Evolutionary conservation across 2,329 filamentous ascomycete species (phyloP).

Genomic region (Fusarium brachygibbosum): DNA sequence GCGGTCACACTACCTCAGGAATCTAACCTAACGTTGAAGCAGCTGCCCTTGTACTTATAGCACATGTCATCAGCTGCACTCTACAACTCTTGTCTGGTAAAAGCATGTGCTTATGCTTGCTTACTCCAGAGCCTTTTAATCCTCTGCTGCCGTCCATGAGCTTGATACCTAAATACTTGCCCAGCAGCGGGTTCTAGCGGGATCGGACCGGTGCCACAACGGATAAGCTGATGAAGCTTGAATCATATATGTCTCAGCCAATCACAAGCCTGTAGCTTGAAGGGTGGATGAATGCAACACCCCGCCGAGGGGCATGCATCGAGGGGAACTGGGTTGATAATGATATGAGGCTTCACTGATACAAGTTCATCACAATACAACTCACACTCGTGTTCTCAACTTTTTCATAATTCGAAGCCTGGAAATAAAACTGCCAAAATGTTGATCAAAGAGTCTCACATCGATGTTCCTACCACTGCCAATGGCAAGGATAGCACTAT

Average conservation of each 20-base stretch:
- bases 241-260: conserved; percentile 15
- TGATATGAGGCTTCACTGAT: conserved; percentile 28
- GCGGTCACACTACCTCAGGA: conserved; percentile 23
- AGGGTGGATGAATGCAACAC: conserved; percentile 27
- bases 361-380: background rate
- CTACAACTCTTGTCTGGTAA: background rate
- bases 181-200: conserved; percentile 9
- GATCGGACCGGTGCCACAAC: conserved; percentile 33
- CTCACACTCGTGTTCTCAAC: background rate
- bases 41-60: conserved; percentile 11
- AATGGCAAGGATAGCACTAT: conserved; percentile 68
- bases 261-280: conserved; percentile 26
- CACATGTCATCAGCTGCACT: conserved; percentile 9
- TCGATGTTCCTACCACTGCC: conserved; percentile 64
- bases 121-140: background rate
- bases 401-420: background rate
- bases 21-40: background rate
- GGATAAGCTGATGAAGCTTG: conserved; percentile 36
- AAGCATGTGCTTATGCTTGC: background rate
- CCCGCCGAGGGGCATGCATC: conserved; percentile 41
- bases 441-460: conserved; percentile 67
- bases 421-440: conserved; percentile 52
- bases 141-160: background rate
- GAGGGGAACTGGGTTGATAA: conserved; percentile 32
- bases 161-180: background rate